phyloP scores from a whole-genome alignment of 495 filamentous ascomycete species.

The Lasiosphaeria ovina region DNA sequence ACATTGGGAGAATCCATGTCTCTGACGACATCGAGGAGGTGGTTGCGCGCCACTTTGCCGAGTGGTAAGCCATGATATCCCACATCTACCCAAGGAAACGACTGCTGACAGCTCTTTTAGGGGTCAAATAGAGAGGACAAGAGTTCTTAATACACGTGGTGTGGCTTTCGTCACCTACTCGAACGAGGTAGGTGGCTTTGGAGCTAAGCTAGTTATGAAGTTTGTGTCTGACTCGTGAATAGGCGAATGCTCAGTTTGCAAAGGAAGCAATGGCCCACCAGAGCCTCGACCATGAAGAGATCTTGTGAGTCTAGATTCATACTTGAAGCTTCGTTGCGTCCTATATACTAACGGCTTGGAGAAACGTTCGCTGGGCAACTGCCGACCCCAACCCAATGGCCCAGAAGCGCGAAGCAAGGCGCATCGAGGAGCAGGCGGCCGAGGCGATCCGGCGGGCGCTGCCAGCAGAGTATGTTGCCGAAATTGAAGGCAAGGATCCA shows the following conservation, averaged over 20 bases:
- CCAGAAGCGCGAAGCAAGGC: constrained; percentile 84
- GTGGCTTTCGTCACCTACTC: constrained; percentile 90
- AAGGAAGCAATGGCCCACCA: constrained; percentile 91
- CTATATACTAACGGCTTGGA: background rate
- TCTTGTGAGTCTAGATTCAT: background rate
- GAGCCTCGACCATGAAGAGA: constrained; percentile 39
- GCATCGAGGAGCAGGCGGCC: constrained; percentile 96
- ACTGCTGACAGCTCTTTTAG: background rate
- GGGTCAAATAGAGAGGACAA: constrained; percentile 80
- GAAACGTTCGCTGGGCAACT: constrained; percentile 96
- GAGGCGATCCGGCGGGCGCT: constrained; percentile 88
- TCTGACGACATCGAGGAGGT: constrained; percentile 98
- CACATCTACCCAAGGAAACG: background rate
- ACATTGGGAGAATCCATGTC: constrained; percentile 89
- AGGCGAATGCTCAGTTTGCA: constrained; percentile 80
- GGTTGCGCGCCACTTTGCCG: constrained; percentile 87
- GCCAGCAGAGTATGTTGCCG: constrained; percentile 87
- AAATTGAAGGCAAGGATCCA: constrained; percentile 88
- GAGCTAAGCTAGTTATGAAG: background rate
- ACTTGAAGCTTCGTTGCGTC: too few species aligned
- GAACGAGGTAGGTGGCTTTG: constrained; percentile 53
- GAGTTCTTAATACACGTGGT: constrained; percentile 86
- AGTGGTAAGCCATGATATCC: constrained; percentile 54
- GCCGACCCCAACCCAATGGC: constrained; percentile 94
- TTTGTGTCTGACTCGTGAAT: constrained; percentile 59